phyloP scores from a whole-genome alignment of 2,329 filamentous ascomycete genomes.

The Neophaeococcomyces aloes region DNA sequence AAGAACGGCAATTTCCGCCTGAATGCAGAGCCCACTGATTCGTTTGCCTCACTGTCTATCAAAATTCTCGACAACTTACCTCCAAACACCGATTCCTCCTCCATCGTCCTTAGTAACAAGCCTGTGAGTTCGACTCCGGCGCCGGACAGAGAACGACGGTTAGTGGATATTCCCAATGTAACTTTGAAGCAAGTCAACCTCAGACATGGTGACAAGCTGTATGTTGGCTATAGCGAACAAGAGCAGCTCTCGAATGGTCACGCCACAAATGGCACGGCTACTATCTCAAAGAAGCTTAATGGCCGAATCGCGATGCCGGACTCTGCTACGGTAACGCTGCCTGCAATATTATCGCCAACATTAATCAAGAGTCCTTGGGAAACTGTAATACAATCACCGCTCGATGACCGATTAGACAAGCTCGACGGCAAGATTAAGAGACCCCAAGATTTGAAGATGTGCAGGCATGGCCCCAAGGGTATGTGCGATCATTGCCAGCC shows the following conservation, averaged over 20 bases:
- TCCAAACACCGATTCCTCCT: conserved; percentile 42
- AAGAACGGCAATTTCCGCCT: conserved; percentile 88
- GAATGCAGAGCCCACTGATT: conserved; percentile 61
- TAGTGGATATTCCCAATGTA: conserved; percentile 44
- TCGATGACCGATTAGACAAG: conserved; percentile 80
- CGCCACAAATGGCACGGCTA: conserved; percentile 19
- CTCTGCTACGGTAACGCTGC: conserved; percentile 33
- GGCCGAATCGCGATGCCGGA: conserved; percentile 52
- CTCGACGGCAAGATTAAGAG: conserved; percentile 80
- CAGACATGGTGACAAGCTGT: conserved; percentile 86
- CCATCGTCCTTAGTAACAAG: conserved; percentile 50
- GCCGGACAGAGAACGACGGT: conserved; percentile 42
- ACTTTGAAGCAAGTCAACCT: conserved; percentile 48
- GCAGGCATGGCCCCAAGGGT: conserved; percentile 86
- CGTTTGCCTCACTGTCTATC: conserved; percentile 51
- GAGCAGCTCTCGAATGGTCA: conserved; percentile 42
- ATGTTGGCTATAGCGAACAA: conserved; percentile 64
- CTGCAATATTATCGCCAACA: conserved; percentile 21
- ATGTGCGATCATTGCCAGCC: conserved; percentile 99
- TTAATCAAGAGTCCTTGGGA: conserved; percentile 88
- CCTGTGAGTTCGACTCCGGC: conserved; percentile 41
- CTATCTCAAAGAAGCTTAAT: conserved; percentile 58
- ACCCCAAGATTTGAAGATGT: conserved; percentile 70
- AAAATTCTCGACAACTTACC: conserved; percentile 53
- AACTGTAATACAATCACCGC: conserved; percentile 69